Base-by-base conservation (phyloP, 2,329 filamentous ascomycete genomes). In the Penicillium sclerotigenum region DNA sequence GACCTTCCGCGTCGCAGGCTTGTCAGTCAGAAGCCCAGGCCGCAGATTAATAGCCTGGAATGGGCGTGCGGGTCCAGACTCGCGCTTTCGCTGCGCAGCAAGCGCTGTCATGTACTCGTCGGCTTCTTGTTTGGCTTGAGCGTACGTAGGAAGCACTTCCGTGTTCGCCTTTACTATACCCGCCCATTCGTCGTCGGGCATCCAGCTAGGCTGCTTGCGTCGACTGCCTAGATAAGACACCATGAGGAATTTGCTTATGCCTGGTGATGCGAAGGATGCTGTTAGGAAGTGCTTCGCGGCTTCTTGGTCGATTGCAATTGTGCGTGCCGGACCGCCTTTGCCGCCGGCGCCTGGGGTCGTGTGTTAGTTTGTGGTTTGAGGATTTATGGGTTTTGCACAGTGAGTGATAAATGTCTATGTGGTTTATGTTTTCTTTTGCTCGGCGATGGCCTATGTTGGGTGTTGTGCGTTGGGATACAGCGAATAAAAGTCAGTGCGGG, bases 261-360 rank as follows among this genome's bases (percentile, higher is more conserved):
- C 68, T 0, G 77, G 73, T 0, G 73, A 74, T 8, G 74, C 67
- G 49, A 79, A 72, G 34, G 79, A 75, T 7, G 81, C 79, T 22
- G 71, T 71, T 47, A 82, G 79, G 70, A 83, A 83, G 56, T 78
- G 71, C 59, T 81, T 81, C 9, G 81, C 81, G n/a, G 81, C 81
- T 59, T 79, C 75, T 60, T 76, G 78, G 66, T 84, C 81, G 55
- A 84, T 75, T 4, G 80, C 79, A 45, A 77, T 75, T 1, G 81
- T 83, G 50, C 78, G 74, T 7, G 70, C 59, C 5, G 77, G 69
- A 2, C 79, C 81, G 47, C 81, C 81, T 71, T 82, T 81, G 26
- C 81, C 81, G 33, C 81, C 81, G 46, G 81, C 81, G 24, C 81
- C 80, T 82, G 54, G 29, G 20, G 9, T 7, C 13, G 5, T 1